phyloP scores from a whole-genome alignment of 1,284 basidiomycete genomes.

The Ceratorhiza oryzae-sativae region DNA sequence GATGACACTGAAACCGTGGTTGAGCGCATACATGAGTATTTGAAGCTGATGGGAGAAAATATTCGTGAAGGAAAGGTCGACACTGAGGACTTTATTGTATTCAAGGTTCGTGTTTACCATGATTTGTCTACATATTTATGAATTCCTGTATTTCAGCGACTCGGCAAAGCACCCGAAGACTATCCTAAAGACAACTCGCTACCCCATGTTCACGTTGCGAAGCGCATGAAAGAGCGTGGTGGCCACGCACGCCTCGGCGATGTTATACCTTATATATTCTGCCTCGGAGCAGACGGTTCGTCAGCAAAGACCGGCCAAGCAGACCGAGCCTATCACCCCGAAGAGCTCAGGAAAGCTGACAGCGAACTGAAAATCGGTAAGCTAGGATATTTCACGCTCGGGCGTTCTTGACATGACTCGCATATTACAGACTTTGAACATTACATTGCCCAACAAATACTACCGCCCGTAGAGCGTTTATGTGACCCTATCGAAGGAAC shows the following conservation, averaged over 20 bases:
- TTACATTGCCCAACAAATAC: conserved; percentile 90
- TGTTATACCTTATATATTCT: conserved; percentile 97
- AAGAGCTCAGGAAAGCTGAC: conserved; percentile 81
- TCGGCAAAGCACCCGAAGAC: conserved; percentile 94
- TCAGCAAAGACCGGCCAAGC: conserved; percentile 81
- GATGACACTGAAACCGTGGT: conserved; percentile 90
- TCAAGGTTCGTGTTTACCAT: conserved; percentile 66
- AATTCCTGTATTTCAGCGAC: conserved; percentile 61
- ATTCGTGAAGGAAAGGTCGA: conserved; percentile 80
- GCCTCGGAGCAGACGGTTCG: conserved; percentile 78
- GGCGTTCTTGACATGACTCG: background rate
- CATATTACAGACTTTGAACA: conserved; percentile 80
- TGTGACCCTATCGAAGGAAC: conserved; percentile 98
- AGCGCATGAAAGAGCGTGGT: conserved; percentile 88
- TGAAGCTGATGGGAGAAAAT: conserved; percentile 74
- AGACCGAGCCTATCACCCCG: conserved; percentile 91
- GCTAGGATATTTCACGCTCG: conserved; percentile 42
- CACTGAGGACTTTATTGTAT: conserved; percentile 93
- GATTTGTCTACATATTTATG: background rate
- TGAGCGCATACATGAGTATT: conserved; percentile 92
- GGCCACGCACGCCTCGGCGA: conserved; percentile 84
- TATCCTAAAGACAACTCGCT: conserved; percentile 95
- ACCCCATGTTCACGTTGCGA: conserved; percentile 96
- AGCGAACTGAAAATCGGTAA: conserved; percentile 75
- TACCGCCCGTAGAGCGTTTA: conserved; percentile 93